phyloP scores from a whole-genome alignment of 2,329 filamentous ascomycete genomes.

The Emergomyces pasteurianus region DNA sequence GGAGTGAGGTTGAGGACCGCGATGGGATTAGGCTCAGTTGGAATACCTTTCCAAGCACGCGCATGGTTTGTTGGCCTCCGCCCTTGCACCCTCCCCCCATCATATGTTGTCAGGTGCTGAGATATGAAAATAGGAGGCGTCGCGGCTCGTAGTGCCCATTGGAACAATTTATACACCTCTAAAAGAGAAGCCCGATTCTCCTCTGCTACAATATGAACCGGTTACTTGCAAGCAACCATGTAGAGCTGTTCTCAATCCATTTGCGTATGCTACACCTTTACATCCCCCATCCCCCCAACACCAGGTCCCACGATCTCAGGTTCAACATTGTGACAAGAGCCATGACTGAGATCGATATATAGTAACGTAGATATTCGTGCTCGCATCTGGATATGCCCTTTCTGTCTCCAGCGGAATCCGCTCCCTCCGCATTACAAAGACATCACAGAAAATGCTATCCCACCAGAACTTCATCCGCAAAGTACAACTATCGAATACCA shows the following conservation, averaged over 20 bases:
- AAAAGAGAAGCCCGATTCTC: constrained; percentile 76
- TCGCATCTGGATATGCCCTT: constrained; percentile 57
- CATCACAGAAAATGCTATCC: constrained; percentile 53
- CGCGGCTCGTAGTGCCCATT: constrained; percentile 86
- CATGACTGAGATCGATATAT: constrained; percentile 15
- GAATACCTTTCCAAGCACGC: constrained; percentile 97
- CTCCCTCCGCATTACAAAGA: constrained; percentile 58
- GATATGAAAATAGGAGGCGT: constrained; percentile 60
- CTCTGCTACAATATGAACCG: constrained; percentile 86
- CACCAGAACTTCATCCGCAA: constrained; percentile 51
- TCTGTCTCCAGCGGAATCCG: constrained; percentile 54
- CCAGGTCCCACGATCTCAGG: neutral
- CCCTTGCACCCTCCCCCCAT: neutral
- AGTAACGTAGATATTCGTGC: constrained; percentile 56
- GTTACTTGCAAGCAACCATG: constrained; percentile 95
- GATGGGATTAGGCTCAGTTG: constrained; percentile 94
- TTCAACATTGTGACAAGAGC: neutral
- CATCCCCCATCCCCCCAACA: neutral
- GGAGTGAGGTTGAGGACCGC: constrained; percentile 90
- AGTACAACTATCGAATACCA: constrained; percentile 58
- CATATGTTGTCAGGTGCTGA: constrained; percentile 14
- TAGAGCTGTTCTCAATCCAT: constrained; percentile 90
- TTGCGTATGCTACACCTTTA: constrained; percentile 55
- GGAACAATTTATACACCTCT: constrained; percentile 90
- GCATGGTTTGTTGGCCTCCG: constrained; percentile 61